Evolutionary conservation across 2,329 filamentous ascomycete species (phyloP).

Genomic region (Aspergillus sp.): DNA sequence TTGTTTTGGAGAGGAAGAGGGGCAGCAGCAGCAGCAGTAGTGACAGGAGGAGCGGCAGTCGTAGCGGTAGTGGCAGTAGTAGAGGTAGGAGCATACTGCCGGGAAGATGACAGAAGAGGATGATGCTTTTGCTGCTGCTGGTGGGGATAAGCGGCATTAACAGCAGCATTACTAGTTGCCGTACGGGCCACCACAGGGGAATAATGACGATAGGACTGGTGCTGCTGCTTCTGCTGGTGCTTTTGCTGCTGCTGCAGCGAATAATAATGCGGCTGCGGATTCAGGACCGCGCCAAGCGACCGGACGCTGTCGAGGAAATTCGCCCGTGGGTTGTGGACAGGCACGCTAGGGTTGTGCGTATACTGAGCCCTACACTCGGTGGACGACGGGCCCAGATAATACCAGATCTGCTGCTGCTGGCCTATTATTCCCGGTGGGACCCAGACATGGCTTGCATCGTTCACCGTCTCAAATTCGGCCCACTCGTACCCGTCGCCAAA

Average conservation of each 20-base stretch:
- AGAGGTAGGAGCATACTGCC: conserved; percentile 2
- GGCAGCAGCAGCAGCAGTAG: conserved; percentile 9
- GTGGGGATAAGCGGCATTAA: conserved; percentile 13
- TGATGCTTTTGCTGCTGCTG: conserved; percentile 2
- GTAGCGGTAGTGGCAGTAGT: conserved; percentile 1
- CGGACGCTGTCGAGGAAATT: conserved; percentile 44
- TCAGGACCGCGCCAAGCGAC: conserved; percentile 25
- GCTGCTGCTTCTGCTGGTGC: too few relatives aligned
- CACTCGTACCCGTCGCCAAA: conserved; percentile 62
- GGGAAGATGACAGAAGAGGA: conserved; percentile 10
- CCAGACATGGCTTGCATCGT: conserved; percentile 47
- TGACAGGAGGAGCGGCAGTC: conserved; percentile 10
- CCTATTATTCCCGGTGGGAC: conserved; percentile 59
- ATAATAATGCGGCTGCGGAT: too few relatives aligned
- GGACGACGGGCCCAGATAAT: conserved; percentile 76
- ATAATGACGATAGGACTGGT: too few relatives aligned
- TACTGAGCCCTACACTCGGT: conserved; percentile 89
- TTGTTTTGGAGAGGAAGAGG: conserved; percentile 5
- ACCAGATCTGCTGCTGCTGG: conserved; percentile 69
- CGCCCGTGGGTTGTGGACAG: conserved; percentile 40
- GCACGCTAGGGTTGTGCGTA: conserved; percentile 61
- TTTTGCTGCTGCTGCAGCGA: not conserved
- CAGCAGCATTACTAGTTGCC: not conserved
- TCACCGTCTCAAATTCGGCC: conserved; percentile 67
- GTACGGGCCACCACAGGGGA: conserved; percentile 11